phyloP scores from a whole-genome alignment of 176 grass and related monocot species.

The Calamus simplicifolius region DNA sequence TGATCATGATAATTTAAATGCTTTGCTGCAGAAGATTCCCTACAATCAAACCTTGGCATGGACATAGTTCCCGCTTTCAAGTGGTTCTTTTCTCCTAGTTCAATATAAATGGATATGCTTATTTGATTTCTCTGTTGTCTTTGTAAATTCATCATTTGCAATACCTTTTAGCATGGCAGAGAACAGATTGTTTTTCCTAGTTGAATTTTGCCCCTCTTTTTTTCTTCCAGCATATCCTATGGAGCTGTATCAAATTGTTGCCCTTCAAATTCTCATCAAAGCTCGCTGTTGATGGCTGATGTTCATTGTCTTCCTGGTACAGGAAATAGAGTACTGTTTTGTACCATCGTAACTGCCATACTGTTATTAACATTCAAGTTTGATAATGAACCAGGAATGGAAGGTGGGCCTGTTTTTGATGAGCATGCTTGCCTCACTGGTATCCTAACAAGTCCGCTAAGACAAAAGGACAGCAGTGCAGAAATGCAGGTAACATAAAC shows the following conservation, averaged over 20 bases:
- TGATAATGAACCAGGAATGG: conserved; percentile 58
- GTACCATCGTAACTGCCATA: conserved; percentile 3
- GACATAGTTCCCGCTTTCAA: no score
- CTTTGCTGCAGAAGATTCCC: no score
- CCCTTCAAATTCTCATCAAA: conserved; percentile 39
- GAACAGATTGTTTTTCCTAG: no score
- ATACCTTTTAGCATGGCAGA: no score
- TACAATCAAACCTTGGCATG: no score
- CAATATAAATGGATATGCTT: no score
- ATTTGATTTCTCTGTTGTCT: no score
- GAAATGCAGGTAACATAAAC: conserved; percentile 63
- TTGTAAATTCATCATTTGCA: no score
- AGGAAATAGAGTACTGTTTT: conserved; percentile 8
- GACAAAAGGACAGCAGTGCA: conserved; percentile 52
- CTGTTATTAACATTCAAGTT: conserved; percentile 15
- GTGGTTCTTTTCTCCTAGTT: no score
- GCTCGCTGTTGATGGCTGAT: conserved; percentile 70
- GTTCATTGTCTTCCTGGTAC: conserved; percentile 79
- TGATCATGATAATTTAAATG: no score
- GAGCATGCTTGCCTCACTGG: conserved; percentile 56
- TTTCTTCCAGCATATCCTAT: conserved; percentile 49
- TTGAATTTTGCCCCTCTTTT: conserved; percentile 1
- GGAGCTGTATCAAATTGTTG: conserved; percentile 79
- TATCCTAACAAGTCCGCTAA: conserved; percentile 71
- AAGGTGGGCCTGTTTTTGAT: conserved; percentile 87